Conservation (phyloP, 371 early-diverging fungal genomes). For the Mucor velutinosus region DNA sequence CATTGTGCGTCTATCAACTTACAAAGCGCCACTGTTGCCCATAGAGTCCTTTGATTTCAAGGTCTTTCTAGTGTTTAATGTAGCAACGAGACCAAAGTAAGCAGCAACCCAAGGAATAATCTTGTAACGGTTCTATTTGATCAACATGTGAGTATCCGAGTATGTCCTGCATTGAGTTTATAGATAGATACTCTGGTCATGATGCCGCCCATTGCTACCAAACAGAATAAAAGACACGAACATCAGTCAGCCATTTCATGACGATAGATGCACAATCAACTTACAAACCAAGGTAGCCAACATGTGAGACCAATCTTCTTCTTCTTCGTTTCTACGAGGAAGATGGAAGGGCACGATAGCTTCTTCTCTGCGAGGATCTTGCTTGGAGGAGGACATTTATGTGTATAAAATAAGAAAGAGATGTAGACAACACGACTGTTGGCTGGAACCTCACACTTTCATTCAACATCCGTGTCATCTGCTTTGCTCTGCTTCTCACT, state of each 20-base stretch:
- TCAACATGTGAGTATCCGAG: background rate
- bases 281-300: constrained; percentile 45
- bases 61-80: constrained; percentile 43
- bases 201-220: constrained; percentile 47
- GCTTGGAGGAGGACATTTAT: constrained; percentile 41
- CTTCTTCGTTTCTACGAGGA: constrained; percentile 31
- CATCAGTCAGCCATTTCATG: background rate
- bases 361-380: constrained; percentile 48
- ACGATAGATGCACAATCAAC: background rate
- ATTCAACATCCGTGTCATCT: background rate
- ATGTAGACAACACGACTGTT: background rate
- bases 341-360: constrained; percentile 48
- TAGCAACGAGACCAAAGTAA: constrained; percentile 43
- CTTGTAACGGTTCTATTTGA: constrained; percentile 37
- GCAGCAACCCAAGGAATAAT: constrained; percentile 48
- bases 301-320: constrained; percentile 33
- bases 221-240: background rate
- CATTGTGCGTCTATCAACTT: constrained; percentile 15
- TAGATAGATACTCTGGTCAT: constrained; percentile 38
- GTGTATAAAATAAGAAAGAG: background rate
- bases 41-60: constrained; percentile 33
- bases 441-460: background rate
- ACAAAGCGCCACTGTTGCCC: constrained; percentile 43
- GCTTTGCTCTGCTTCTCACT: background rate
- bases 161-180: background rate